Evolutionary conservation across 371 early-diverging fungal species (phyloP), one percentile per base, ranked within the genome.

Genomic region (Haplosporangium sp.): DNA sequence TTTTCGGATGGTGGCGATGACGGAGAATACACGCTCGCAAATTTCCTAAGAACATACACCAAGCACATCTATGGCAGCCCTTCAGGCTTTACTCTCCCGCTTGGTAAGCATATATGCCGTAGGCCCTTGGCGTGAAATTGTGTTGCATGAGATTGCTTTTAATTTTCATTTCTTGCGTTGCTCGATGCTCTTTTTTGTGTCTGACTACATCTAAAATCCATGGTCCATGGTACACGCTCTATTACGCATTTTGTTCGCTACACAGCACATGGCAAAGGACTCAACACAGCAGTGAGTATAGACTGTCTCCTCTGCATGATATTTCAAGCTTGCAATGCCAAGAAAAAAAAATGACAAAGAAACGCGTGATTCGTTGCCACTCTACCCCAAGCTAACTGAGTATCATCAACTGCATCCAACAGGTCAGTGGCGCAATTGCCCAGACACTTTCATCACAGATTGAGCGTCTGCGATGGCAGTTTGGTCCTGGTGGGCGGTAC

Each of bases 1-100:
- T 92, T 90, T 61, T 86, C 88, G 5, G 83, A 82, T 9, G 92
- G 91, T 11, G 90, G 85, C 0, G 92, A 91, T 67, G 61, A 60
- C 36, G 86, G 77, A 11, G 89, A 88, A 43, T 80, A 86, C 59
- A 89, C 91, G 0, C 67, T 92, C 12, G 73, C 87, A 9, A 89
- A 90, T 50, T 87, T 89, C 66, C 62, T 92, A n/a, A 71, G 76
- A 0, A 68, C 58, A 5, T 92, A 84, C 64, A 62, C 82, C 5
- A 54, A 69, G 14, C 18, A 71, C 14, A 42, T 83, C 18, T 67
- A 65, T 46, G 92, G 92, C 0, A 84, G 85, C 43, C 87, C 87
- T 18, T 75, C 61, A 61, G 92, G 86, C 55, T 84, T 84, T 13
- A 87, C 84, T 16, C 79, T 82, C 42, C 91, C 87, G 14, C 83